Evolutionary conservation across 306 rosid genomes (phyloP), one percentile per base, ranked within the genome.

Genomic region (Cyclanthera cordifolia): DNA sequence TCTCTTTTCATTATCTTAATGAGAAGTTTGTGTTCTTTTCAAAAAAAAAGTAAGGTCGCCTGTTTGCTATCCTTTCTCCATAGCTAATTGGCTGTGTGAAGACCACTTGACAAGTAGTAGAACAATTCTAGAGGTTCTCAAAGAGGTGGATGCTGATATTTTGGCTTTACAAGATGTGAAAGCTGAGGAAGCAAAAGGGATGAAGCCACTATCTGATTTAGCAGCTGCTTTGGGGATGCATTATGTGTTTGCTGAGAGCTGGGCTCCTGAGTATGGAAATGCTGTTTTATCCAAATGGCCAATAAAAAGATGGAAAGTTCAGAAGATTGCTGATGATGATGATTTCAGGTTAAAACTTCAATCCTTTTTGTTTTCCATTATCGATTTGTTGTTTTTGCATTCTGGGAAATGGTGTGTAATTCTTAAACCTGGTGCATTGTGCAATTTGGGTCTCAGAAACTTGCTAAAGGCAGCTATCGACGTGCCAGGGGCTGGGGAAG

Each of bases 211-310:
- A 19, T 90, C 96, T 65, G 88, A 84, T 75, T 82, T 90, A 79
- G 96, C 96, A 64, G 76, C 59, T 72, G 95, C 96, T 57, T 84
- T 90, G 78, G 95, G 91, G 72, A 90, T 90, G 96, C 76, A 81
- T 5, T 90, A 82, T 78, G 96, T 87, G 37, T 90, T 90, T 81
- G 95, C 95, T 69, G 95, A 90, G 74, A 90, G 96, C 80, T 90
- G 96, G 96, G 96, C 96, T 48, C 96, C 95, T 3, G 96, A 90
- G 79, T 90, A 82, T 78, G 96, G 96, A 8, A 90, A 87, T 76
- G 96, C 96, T 21, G 85, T 90, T 71, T 67, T 90, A 5, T 90
- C 96, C 56, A 90, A 85, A 81, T 90, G 96, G 96, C 95, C 95
- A 8, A 87, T 90, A 34, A 87, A 85, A 77, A 87, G 83, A 55